Evolutionary conservation across 768 basidiomycete genomes (phyloP), one percentile per base, ranked within the genome.

Genomic region (Kwoniella heveanensis): DNA sequence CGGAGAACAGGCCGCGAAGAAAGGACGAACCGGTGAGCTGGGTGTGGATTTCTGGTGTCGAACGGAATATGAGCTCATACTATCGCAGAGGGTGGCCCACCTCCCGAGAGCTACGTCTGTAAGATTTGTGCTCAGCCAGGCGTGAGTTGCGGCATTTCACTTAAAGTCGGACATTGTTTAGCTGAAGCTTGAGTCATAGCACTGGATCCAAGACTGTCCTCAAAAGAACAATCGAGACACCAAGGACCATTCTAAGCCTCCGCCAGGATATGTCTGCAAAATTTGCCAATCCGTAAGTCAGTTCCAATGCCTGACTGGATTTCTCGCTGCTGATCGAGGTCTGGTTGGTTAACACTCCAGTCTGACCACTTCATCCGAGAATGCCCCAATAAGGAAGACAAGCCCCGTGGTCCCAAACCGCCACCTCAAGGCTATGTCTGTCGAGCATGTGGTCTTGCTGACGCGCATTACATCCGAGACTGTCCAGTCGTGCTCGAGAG

Each of bases 361-460:
- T 83, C 88, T 39, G 92, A 89, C 29, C 93, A 96, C 77, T 87
- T 90, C 71, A 85, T 95, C 58, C 88, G 90, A 37, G 91, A 95
- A 76, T 95, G 92, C 80, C 92, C 94, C 1, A 87, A 88, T 10
- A 86, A 85, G 76, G 84, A 89, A 12, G 85, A 62, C n/a, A 51
- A 48, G 30, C 44, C 62, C 10, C 51, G 65, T 29, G 70, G 67
- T n/a, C 57, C 57, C 15, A 62, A 60, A 57, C 63, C 69, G 1
- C 75, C 73, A 5, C 68, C 73, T 8, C 57, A 52, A 53, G 69
- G 72, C 5, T 98, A 98, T 71, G 85, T 90, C 13, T 98, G 94
- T 80, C 85, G 91, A 39, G 91, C 92, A 1, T 98, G 94, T 79
- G 92, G 89, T 39, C 91, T 89, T 73, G 88, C 89, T 17, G 67